Evolutionary conservation across 345 rosid species (phyloP).

Genomic region (Aquilaria sinensis): DNA sequence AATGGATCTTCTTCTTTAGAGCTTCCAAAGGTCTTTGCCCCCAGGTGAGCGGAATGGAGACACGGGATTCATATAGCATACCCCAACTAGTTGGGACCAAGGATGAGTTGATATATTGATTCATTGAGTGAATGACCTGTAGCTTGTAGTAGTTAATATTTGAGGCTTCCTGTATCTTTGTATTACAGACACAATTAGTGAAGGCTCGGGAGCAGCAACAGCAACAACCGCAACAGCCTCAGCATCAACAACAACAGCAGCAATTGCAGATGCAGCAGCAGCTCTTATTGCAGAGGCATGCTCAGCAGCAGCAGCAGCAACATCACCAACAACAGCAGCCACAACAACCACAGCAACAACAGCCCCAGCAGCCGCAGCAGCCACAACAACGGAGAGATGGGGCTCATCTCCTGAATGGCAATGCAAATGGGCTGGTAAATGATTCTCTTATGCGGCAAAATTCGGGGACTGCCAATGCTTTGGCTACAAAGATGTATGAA

Average conservation of each 20-base stretch:
- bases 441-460: constrained; percentile 34
- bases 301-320: constrained; percentile 46
- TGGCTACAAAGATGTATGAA: constrained; percentile 43
- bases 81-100: too few species aligned
- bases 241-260: constrained; percentile 35
- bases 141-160: too few species aligned
- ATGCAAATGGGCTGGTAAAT: constrained; percentile 18
- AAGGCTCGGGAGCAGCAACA: constrained; percentile 41
- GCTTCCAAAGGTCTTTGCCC: too few species aligned
- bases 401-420: constrained; percentile 24
- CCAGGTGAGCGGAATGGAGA: too few species aligned
- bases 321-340: constrained; percentile 37
- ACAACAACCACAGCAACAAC: constrained; percentile 17
- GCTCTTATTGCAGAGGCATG: constrained; percentile 39
- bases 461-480: constrained; percentile 31
- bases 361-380: constrained; percentile 21
- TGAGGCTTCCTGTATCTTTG: too few species aligned
- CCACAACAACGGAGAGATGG: constrained; percentile 36
- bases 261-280: constrained; percentile 57
- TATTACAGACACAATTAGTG: constrained; percentile 38
- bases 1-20: too few species aligned
- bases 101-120: too few species aligned
- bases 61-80: too few species aligned
- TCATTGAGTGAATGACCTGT: too few species aligned
- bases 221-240: constrained; percentile 37